Base-by-base conservation (phyloP, 371 early-diverging fungal genomes). In the Choanephora cucurbitarum region DNA sequence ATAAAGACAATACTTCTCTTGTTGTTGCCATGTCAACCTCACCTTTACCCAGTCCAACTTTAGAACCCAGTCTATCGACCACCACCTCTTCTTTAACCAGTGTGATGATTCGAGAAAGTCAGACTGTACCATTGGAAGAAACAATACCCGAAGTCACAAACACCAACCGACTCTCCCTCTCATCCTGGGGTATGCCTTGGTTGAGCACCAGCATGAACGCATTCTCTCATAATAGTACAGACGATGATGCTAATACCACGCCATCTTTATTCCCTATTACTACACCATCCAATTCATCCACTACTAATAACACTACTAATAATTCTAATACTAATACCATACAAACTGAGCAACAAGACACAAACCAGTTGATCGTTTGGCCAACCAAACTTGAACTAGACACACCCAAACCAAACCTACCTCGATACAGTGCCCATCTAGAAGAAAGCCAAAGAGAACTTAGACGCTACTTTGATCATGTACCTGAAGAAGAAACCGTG, bases 171-270 rank as follows among this genome's bases (percentile, higher is more conserved):
- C 5, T 49, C 14, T 37, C 37, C 10, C 23, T 47, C 21, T 34
- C 43, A 14, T 62, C 72, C 17, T 74, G 75, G 75, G 50, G 63
- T 10, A 67, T 74, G 59, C 71, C 75, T 14, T 74, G 75, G 75
- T 37, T 37, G 10, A 37, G 37, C 37, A 37, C 37, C 1, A 11
- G 37, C 14, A 37, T 37, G 2, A 37, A 37, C 10, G 7, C 37
- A 14, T 37, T 37, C 14, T 9, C 37, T 7, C n/a, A n/a, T n/a
- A n/a, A n/a, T n/a, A 14, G 11, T 11, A 9, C 14, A 37, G 37
- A 37, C 14, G 37, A 37, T 14, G 37, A 37, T 7, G 7, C 28
- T n/a, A 28, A 28, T 7, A 28, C 28, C 28, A 28, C 28, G 7
- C 28, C 28, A 5, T 28, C 28, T 28, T 28, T 7, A 28, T 28